Evolutionary conservation across 1,284 basidiomycete species (phyloP), one percentile per base, ranked within the genome.

Genomic region (Meira nashicola): DNA sequence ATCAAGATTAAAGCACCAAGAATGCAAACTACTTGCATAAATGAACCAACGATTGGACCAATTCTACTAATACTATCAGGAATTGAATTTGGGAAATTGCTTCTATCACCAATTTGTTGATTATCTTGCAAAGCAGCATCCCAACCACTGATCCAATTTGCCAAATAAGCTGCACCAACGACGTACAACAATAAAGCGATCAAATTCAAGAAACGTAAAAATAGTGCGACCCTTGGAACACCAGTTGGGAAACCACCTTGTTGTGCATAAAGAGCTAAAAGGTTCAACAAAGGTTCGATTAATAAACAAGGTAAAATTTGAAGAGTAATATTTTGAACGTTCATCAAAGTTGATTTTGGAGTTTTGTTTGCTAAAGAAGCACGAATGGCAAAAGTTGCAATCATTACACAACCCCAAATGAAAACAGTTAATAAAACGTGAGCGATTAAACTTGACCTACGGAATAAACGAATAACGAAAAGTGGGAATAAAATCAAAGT

Each of bases 101-200:
- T n/a, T 63, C 59, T 37, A 66, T 63, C 0, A 64, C 62, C 10
- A 59, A 65, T 43, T 64, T 55, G 2, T 60, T 65, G 14, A 25
- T 25, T 37, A 56, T 61, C 40, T 46, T 61, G 55, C 7, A 70
- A 48, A 4, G 63, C 64, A 1, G 55, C 57, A 33, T 70, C 55
- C 68, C 68, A 68, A 40, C 58, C 51, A 14, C 58, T 55, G 25
- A 70, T 19, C 60, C 63, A 70, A 37, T 39, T 56, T 1, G 61
- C 68, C 10, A 57, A 62, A 50, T 70, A 68, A 0, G 66, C 64
- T 2, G 60, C 59, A 1, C 57, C 58, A 15, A 70, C 62, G 15
- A 64, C 25, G 58, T 65, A 68, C n/a, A 70, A 66, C 2, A 70
- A 5, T 23, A 70, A 66, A 39, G 64, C 68, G 55, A 70, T 49